phyloP scores from a whole-genome alignment of 192 early-diverging fungal species.

The Coemansia sp. region DNA sequence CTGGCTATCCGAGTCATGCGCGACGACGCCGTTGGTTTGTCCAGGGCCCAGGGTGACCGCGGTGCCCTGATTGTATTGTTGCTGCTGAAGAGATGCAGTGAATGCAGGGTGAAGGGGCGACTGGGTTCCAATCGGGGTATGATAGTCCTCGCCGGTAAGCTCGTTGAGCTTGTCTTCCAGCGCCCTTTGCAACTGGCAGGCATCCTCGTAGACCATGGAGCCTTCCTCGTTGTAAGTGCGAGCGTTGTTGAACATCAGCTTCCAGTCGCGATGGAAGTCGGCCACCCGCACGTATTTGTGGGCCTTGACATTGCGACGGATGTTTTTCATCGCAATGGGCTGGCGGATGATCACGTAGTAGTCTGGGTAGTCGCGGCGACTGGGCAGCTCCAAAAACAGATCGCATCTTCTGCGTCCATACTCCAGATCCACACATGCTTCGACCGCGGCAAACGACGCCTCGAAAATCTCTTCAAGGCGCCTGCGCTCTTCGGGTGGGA shows the following conservation, averaged over 20 bases:
- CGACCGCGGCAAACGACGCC: slow-evolving; percentile 34
- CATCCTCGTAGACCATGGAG: slow-evolving; percentile 90
- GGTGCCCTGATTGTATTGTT: neutral
- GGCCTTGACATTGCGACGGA: slow-evolving; percentile 71
- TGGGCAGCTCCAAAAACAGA: slow-evolving; percentile 77
- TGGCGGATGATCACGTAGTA: slow-evolving; percentile 89
- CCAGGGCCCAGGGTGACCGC: neutral
- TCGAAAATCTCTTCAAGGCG: slow-evolving; percentile 34
- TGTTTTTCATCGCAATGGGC: slow-evolving; percentile 89
- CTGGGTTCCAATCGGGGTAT: slow-evolving; percentile 23
- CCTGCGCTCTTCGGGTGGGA: slow-evolving; percentile 35
- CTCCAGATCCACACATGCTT: slow-evolving; percentile 34
- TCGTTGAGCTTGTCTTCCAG: slow-evolving; percentile 38
- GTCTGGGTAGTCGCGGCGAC: slow-evolving; percentile 73
- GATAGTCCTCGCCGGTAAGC: slow-evolving; percentile 27
- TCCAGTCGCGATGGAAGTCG: slow-evolving; percentile 78
- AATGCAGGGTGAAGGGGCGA: slow-evolving; percentile 20
- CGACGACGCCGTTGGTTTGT: neutral
- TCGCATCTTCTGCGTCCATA: slow-evolving; percentile 62
- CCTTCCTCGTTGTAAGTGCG: slow-evolving; percentile 88
- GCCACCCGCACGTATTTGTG: slow-evolving; percentile 63
- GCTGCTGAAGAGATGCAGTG: slow-evolving; percentile 15
- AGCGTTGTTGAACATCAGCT: slow-evolving; percentile 90
- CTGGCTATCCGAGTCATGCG: neutral
- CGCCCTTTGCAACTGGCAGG: slow-evolving; percentile 58